Base-by-base conservation (phyloP, 306 rosid species). In the Malus orientalis region DNA sequence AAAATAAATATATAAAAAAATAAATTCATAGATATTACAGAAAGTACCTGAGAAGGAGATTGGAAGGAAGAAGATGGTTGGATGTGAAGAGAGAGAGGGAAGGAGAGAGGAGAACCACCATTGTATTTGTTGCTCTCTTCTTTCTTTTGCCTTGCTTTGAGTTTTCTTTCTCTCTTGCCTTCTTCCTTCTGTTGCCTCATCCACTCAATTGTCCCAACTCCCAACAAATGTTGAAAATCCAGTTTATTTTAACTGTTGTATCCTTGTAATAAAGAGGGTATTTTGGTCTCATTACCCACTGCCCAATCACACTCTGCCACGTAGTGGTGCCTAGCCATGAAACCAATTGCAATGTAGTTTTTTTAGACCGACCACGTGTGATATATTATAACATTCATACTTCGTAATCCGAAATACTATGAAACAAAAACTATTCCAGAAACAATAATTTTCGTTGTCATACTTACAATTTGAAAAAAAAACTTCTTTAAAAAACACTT, bases 41-140 rank as follows among this genome's bases (percentile, higher is more conserved):
- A 45, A 0, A 67, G 78, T 76, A 89, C 93, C 97, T 86, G 86
- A 79, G 82, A 79, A 76, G 67, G 67, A 79, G 81, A 30, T 81
- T 82, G n/a, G 84, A 63, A 64, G 86, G 80, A 70, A 77, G 66
- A 72, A 78, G 69, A 22, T 65, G 60, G 68, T 29, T 80, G 73
- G 90, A 70, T 12, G 83, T 65, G 78, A 78, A 79, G 83, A 78
- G 80, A 54, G 88, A 82, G 10, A 74, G 78, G 42, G 85, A 80
- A 11, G 88, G 84, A 78, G 88, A 82, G 73, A 85, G 89, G 70
- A 85, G 89, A 72, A 85, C 82, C 76, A 79, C 84, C 95, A 91
- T 89, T 71, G 55, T 42, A 42, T 42, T 42, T 42, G 74, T 73
- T 80, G 63, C 40, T 47, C n/a, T 47, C 40, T 29, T 57, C 58